These are phyloP conservation scores for Dactylis glomerata DNA, from an alignment of 176 grass and related monocot species.

Conservation along the genomic window DNA sequence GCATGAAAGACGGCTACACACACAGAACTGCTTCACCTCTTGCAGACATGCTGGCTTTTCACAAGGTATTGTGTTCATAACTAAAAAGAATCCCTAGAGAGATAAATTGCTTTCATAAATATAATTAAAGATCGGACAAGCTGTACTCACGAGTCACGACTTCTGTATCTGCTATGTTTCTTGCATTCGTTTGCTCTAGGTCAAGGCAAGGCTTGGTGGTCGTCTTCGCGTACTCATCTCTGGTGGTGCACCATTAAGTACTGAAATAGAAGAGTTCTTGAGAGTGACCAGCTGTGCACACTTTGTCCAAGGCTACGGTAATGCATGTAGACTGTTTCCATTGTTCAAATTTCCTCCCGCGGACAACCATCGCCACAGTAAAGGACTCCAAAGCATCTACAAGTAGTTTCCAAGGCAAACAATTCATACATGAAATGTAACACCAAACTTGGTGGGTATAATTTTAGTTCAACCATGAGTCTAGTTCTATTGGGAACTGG, in stretches of 20 bases:
- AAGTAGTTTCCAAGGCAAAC: not conserved
- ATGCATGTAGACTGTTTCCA: conserved; percentile 7
- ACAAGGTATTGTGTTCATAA: conserved; percentile 57
- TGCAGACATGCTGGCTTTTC: conserved; percentile 79
- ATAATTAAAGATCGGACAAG: not conserved
- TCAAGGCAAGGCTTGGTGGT: conserved; percentile 84
- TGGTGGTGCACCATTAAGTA: conserved; percentile 80
- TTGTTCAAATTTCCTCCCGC: conserved; percentile 10
- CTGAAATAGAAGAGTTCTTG: conserved; percentile 93
- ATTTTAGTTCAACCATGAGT: conserved; percentile 1
- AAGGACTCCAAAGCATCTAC: not conserved
- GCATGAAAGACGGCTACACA: conserved; percentile 74
- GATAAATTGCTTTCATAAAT: not conserved
- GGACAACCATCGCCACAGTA: not conserved
- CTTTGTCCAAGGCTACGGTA: conserved; percentile 91
- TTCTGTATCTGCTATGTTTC: not conserved
- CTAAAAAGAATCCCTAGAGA: not conserved
- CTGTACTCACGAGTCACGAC: not conserved
- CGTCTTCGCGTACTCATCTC: conserved; percentile 85
- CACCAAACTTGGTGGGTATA: not conserved
- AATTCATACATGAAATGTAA: not conserved
- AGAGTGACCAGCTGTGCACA: conserved; percentile 87
- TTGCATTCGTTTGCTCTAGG: conserved; percentile 48
- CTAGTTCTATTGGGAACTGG: not conserved
- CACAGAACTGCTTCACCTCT: conserved; percentile 85